Evolutionary conservation across 331 rosid genomes (phyloP).

Genomic region (Ulmus americana): DNA sequence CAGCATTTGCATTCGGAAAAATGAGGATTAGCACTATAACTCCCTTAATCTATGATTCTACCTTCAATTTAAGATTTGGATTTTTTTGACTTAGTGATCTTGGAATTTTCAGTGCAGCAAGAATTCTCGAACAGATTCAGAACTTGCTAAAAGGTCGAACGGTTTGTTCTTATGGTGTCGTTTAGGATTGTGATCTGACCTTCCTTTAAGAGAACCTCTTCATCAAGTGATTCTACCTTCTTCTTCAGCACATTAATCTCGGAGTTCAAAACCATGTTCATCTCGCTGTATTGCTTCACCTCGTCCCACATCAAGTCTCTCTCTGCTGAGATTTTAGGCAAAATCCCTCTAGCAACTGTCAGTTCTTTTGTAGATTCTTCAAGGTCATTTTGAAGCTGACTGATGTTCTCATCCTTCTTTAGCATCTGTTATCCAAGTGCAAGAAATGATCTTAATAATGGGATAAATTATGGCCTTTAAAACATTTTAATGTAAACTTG

Average conservation of each 20-base stretch:
- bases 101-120: constrained; percentile 32
- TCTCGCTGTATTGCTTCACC: constrained; percentile 70
- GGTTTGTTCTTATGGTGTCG: constrained; percentile 60
- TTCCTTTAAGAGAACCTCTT: constrained; percentile 66
- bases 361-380: constrained; percentile 57
- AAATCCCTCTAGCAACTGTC: constrained; percentile 36
- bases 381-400: too few species aligned
- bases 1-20: too few species aligned
- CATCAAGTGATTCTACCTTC: constrained; percentile 67
- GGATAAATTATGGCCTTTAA: too few species aligned
- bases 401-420: too few species aligned
- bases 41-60: too few species aligned
- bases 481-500: too few species aligned
- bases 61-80: too few species aligned
- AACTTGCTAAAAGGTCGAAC: constrained; percentile 59
- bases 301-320: constrained; percentile 71
- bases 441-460: too few species aligned
- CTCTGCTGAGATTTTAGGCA: constrained; percentile 66
- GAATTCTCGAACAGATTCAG: constrained; percentile 51
- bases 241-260: constrained; percentile 45
- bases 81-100: constrained; percentile 6
- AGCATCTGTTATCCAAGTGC: too few species aligned
- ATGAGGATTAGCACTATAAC: too few species aligned
- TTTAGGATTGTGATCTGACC: constrained; percentile 83
- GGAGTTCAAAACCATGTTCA: constrained; percentile 62